These are phyloP conservation scores for Isochrysis galbana DNA, from an alignment of 78 protist genomes.

Conservation along the genomic window DNA sequence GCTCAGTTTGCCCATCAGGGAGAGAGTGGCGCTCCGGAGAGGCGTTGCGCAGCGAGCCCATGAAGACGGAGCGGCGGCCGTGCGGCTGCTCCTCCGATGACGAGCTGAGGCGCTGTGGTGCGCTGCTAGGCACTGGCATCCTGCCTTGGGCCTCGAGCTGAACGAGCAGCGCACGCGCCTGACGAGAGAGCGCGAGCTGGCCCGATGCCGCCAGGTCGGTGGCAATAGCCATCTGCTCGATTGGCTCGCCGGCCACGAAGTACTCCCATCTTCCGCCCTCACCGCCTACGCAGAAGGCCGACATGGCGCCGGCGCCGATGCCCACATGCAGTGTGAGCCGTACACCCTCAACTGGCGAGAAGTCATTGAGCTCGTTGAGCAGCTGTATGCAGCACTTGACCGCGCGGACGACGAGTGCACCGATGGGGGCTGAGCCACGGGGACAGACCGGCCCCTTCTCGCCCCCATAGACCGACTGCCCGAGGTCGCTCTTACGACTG, in stretches of 20 bases:
- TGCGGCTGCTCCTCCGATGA: too few species aligned
- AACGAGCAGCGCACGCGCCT: not conserved
- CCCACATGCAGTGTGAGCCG: not conserved
- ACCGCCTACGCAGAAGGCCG: not conserved
- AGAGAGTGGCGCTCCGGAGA: too few species aligned
- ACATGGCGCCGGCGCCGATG: not conserved
- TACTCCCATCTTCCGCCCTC: not conserved
- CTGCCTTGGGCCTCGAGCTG: too few species aligned
- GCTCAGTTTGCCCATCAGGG: too few species aligned
- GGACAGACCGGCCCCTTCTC: too few species aligned
- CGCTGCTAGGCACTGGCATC: too few species aligned
- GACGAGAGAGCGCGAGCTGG: not conserved
- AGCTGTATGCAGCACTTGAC: not conserved
- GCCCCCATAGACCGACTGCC: too few species aligned
- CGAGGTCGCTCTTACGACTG: too few species aligned
- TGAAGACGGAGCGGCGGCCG: too few species aligned
- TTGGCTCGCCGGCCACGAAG: conserved; percentile 15
- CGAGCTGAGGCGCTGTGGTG: too few species aligned
- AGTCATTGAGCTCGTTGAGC: not conserved
- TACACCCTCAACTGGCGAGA: conserved; percentile 4
- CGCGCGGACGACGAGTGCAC: not conserved
- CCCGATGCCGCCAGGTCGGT: not conserved
- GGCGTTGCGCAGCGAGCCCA: too few species aligned
- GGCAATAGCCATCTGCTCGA: not conserved
- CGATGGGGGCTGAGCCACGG: too few species aligned